Evolutionary conservation across 2,329 filamentous ascomycete genomes (phyloP).

Genomic region (Apiospora arundinis): DNA sequence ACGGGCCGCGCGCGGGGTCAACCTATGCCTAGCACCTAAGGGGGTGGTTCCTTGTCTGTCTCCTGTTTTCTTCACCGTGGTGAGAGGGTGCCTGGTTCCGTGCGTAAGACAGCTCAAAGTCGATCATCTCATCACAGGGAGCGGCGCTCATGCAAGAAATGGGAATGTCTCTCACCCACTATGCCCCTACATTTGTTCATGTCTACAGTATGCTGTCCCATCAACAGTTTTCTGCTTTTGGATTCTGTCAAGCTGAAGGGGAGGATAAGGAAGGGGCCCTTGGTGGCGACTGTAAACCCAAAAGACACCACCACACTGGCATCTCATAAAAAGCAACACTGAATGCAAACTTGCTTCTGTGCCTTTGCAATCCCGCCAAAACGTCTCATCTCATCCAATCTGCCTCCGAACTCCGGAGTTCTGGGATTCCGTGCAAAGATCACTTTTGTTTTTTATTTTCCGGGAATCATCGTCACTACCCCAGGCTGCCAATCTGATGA

Average conservation of each 20-base stretch:
- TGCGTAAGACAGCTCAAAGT: background rate
- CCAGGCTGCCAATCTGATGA: background rate
- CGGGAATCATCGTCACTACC: background rate
- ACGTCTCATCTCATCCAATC: background rate
- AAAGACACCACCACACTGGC: background rate
- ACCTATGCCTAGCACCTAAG: background rate
- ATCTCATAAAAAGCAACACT: background rate
- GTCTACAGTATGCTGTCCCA: background rate
- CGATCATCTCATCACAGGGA: background rate
- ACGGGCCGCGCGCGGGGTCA: slow-evolving; percentile 14
- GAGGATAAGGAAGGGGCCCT: background rate
- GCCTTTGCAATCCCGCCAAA: background rate
- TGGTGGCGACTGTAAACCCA: background rate
- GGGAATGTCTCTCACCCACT: background rate
- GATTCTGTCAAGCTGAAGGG: background rate
- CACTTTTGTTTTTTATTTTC: background rate
- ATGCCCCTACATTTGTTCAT: background rate
- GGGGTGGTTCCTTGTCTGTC: background rate
- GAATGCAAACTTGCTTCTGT: background rate
- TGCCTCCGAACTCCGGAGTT: background rate
- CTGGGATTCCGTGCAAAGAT: background rate
- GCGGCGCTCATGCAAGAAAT: background rate
- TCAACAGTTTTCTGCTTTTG: background rate
- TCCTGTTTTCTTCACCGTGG: slow-evolving; percentile 16
- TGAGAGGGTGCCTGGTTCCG: background rate